Evolutionary conservation across 2,329 filamentous ascomycete genomes (phyloP).

Genomic region (Hymenoscyphus salicellus): DNA sequence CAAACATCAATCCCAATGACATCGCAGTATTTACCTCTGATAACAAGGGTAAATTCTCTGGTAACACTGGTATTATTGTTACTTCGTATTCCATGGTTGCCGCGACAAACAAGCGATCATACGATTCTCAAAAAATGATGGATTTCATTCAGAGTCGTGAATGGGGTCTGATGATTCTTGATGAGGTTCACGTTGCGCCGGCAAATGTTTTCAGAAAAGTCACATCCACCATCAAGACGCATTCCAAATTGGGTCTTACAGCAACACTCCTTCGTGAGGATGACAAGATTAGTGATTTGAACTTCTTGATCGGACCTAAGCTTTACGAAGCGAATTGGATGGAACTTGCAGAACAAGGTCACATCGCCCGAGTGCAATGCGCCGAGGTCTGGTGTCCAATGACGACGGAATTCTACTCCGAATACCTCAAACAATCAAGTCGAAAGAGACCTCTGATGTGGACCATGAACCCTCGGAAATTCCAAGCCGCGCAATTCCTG

Average conservation of each 20-base stretch:
- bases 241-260: constrained; percentile 91
- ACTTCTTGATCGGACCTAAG: constrained; percentile 96
- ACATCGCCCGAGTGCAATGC: constrained; percentile 95
- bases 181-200: constrained; percentile 97
- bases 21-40: constrained; percentile 94
- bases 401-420: constrained; percentile 96
- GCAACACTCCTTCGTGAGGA: constrained; percentile 93
- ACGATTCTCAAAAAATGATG: constrained; percentile 98
- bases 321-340: constrained; percentile 99
- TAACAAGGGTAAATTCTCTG: constrained; percentile 79
- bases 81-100: constrained; percentile 99
- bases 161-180: constrained; percentile 95
- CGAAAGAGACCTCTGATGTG: constrained; percentile 71
- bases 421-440: constrained; percentile 74
- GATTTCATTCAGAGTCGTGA: constrained; percentile 83
- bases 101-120: constrained; percentile 77
- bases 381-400: constrained; percentile 99
- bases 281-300: constrained; percentile 96
- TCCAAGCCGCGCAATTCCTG: constrained; percentile 95
- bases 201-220: constrained; percentile 95
- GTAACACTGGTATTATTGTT: constrained; percentile 92
- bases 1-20: constrained; percentile 91
- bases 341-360: constrained; percentile 92
- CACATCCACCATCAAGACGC: constrained; percentile 87
- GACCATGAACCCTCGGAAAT: constrained; percentile 97